phyloP scores from a whole-genome alignment of 192 early-diverging fungal genomes.

The Coemansia sp. region DNA sequence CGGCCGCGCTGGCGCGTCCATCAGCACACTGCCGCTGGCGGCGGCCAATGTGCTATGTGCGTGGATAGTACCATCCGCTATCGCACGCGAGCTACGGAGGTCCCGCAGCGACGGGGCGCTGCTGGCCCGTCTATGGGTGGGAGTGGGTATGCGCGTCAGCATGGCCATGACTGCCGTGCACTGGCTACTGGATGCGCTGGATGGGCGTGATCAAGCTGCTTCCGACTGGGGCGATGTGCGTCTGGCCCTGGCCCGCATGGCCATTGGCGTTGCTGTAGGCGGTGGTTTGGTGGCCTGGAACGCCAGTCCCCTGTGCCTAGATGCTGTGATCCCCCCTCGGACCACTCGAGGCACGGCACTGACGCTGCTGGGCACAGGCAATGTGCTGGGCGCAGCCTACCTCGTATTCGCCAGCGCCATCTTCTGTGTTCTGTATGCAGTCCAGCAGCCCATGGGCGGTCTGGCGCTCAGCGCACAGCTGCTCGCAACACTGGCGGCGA shows the following conservation, averaged over 20 bases:
- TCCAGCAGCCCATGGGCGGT: slow-evolving; percentile 80
- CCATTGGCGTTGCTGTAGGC: slow-evolving; percentile 51
- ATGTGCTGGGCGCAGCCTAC: slow-evolving; percentile 65
- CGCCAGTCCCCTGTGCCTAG: slow-evolving; percentile 52
- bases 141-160: slow-evolving; percentile 51
- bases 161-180: slow-evolving; percentile 53
- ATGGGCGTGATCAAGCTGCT: too few species aligned
- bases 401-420: slow-evolving; percentile 55
- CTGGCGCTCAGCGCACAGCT: slow-evolving; percentile 51
- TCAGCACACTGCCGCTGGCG: slow-evolving; percentile 19
- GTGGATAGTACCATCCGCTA: slow-evolving; percentile 29
- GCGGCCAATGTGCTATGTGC: slow-evolving; percentile 20
- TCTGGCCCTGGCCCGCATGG: slow-evolving; percentile 50
- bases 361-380: slow-evolving; percentile 55
- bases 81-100: slow-evolving; percentile 37
- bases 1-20: slow-evolving; percentile 43
- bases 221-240: slow-evolving; percentile 40
- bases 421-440: slow-evolving; percentile 58
- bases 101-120: slow-evolving; percentile 54
- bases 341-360: slow-evolving; percentile 32
- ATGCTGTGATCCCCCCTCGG: slow-evolving; percentile 14
- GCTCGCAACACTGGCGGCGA: slow-evolving; percentile 36
- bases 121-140: slow-evolving; percentile 50
- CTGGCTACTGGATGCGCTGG: slow-evolving; percentile 51
- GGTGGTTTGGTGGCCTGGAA: slow-evolving; percentile 53